Evolutionary conservation across 2,329 filamentous ascomycete genomes (phyloP), one percentile per base, ranked within the genome.

Genomic region (Coniochaeta sp.): DNA sequence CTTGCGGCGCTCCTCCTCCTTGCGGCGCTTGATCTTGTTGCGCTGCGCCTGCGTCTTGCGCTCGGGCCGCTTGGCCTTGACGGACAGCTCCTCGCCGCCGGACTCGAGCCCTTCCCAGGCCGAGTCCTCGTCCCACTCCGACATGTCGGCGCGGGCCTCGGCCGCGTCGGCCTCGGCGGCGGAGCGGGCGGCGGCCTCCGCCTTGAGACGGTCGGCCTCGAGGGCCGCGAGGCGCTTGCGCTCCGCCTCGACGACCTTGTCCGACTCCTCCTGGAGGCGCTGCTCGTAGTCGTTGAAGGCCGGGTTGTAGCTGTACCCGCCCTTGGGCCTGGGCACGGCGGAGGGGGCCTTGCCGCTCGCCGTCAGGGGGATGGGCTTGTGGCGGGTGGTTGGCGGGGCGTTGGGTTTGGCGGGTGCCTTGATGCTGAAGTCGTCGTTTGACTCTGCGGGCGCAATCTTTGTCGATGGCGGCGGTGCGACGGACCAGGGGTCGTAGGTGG

Each of bases 261-360:
- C 82, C 54, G 91, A 89, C 73, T 96, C 91, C 47, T 84, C 80
- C 22, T 83, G 81, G 52, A 96, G 77, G 17, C 93, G 84, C 9
- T 84, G 81, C 67, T 93, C 88, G 81, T 96, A 99, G 64, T 96
- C 92, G 64, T 86, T 83, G 67, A 96, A 96, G 6, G 85, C 79
- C 0, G 95, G 95, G 72, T 99, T 99, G 78, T 99, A 99, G 67
- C 91, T 96, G 73, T 88, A 91, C 61, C 91, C 92, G 17, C 88
- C 91, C 7, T 86, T 82, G 1, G 95, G 95, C 69, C 87, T 89
- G 62, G 83, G 81, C 0, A 99, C 89, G 2, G 92, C 87, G 1
- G 91, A 89, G 9, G 96, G 79, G 0, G 82, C 74, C 72, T 93
- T 96, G 40, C 92, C 93, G 69, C 82, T 91, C 50, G 89, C 89